These are phyloP conservation scores for Rhodomyrtus tomentosa DNA, from an alignment of 345 rosid genomes.

Conservation along the genomic window DNA sequence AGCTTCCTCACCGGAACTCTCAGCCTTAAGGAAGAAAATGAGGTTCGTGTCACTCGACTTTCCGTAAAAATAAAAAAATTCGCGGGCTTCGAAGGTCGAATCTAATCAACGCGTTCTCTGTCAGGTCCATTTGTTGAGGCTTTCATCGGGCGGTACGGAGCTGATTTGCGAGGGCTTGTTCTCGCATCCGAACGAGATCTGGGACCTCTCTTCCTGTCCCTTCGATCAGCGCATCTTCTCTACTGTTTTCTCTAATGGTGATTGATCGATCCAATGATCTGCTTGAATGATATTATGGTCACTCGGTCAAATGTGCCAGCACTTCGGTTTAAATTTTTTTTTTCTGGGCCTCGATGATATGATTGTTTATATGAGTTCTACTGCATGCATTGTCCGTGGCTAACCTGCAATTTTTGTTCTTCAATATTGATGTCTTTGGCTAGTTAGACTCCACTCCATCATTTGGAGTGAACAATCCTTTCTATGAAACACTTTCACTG, in stretches of 20 bases:
- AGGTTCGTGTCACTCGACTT: slow-evolving; percentile 23
- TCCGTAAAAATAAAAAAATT: neutral
- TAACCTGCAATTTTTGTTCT: neutral
- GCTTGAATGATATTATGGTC: neutral
- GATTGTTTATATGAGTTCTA: neutral
- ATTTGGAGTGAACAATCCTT: neutral
- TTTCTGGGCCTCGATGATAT: neutral
- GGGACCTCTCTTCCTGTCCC: slow-evolving; percentile 88
- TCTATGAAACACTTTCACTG: neutral
- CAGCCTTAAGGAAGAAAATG: slow-evolving; percentile 85
- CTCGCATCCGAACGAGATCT: slow-evolving; percentile 88
- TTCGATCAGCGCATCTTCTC: slow-evolving; percentile 92
- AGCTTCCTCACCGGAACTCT: slow-evolving; percentile 96
- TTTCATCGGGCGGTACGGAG: slow-evolving; percentile 82
- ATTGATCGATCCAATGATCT: neutral
- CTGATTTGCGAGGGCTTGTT: slow-evolving; percentile 86
- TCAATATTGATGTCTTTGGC: neutral
- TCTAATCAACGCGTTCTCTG: neutral
- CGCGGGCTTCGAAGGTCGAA: neutral
- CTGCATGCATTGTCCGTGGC: neutral
- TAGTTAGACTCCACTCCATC: neutral
- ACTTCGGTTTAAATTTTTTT: neutral
- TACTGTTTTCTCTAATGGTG: slow-evolving; percentile 74
- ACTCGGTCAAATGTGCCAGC: neutral
- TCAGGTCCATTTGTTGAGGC: slow-evolving; percentile 87